These are phyloP conservation scores for Hericium coralloides DNA, from an alignment of 768 basidiomycete species.

Conservation along the genomic window DNA sequence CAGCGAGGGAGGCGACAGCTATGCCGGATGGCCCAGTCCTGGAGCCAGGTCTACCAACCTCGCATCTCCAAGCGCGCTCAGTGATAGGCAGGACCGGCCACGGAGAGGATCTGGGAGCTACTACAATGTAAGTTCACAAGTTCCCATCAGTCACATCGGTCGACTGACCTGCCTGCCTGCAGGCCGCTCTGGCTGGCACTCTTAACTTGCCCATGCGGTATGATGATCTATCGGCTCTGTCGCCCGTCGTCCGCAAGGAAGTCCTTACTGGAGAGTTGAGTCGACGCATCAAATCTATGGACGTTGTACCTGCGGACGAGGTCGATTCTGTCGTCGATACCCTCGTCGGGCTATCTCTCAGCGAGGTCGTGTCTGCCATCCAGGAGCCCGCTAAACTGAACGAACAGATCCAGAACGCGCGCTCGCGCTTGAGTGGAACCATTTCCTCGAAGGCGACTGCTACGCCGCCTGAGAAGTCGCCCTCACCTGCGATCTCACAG, in stretches of 20 bases:
- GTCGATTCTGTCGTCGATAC: conserved; percentile 63
- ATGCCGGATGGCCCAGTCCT: conserved; percentile 67
- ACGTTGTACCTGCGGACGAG: conserved; percentile 43
- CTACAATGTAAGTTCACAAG: conserved; percentile 50
- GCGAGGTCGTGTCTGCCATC: conserved; percentile 68
- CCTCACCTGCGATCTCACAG: conserved; percentile 51
- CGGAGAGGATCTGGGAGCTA: conserved; percentile 81
- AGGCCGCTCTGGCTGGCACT: conserved; percentile 79
- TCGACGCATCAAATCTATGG: conserved; percentile 56
- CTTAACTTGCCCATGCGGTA: conserved; percentile 81
- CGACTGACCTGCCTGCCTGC: not conserved
- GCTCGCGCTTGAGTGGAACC: conserved; percentile 5
- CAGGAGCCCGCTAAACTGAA: conserved; percentile 59
- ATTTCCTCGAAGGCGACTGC: conserved; percentile 19
- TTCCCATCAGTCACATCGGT: conserved; percentile 3
- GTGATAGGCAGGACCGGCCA: conserved; percentile 54
- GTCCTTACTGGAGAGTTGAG: conserved; percentile 78
- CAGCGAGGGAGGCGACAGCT: conserved; percentile 75
- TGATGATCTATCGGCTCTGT: conserved; percentile 72
- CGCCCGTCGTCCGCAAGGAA: conserved; percentile 82
- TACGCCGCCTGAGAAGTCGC: conserved; percentile 42
- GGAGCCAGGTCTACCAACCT: conserved; percentile 43
- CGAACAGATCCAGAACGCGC: conserved; percentile 46
- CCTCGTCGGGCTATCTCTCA: conserved; percentile 60
- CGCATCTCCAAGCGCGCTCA: conserved; percentile 44